These are phyloP conservation scores for Casaregolazyma lundiana DNA, from an alignment of 1,139 yeast species.

Conservation along the genomic window DNA sequence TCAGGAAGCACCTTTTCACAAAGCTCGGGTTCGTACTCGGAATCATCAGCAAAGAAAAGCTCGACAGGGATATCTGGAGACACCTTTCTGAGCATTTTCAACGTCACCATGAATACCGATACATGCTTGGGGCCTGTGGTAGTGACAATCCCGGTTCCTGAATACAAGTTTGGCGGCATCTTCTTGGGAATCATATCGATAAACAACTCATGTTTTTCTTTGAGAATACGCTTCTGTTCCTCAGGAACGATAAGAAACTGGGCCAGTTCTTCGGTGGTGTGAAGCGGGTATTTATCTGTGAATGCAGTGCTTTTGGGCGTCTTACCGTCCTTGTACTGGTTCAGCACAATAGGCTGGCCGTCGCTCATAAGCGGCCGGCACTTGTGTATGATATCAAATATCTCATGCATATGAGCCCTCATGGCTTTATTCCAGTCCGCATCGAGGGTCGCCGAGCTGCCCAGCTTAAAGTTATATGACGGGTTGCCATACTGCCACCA, in stretches of 20 bases:
- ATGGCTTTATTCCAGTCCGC: background rate
- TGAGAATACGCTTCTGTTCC: slow-evolving; percentile 45
- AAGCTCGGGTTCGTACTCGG: slow-evolving; percentile 64
- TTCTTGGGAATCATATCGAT: slow-evolving; percentile 44
- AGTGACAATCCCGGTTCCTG: slow-evolving; percentile 71
- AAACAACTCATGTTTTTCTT: slow-evolving; percentile 49
- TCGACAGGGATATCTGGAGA: slow-evolving; percentile 72
- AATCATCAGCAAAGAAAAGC: slow-evolving; percentile 63
- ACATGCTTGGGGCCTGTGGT: slow-evolving; percentile 80
- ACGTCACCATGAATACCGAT: slow-evolving; percentile 63
- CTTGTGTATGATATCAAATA: slow-evolving; percentile 11
- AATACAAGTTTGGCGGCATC: slow-evolving; percentile 30
- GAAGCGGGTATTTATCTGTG: slow-evolving; percentile 21
- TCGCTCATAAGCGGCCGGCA: slow-evolving; percentile 6
- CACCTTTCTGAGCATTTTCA: slow-evolving; percentile 57
- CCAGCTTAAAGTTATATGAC: background rate
- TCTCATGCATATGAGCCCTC: slow-evolving; percentile 11
- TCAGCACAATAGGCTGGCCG: slow-evolving; percentile 12
- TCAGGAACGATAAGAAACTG: slow-evolving; percentile 50
- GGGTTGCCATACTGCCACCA: background rate
- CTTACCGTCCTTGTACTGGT: slow-evolving; percentile 22
- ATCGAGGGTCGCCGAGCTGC: background rate
- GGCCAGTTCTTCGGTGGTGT: slow-evolving; percentile 44
- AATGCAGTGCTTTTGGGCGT: slow-evolving; percentile 21
- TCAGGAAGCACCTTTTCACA: slow-evolving; percentile 64